Evolutionary conservation across 352 stramenopile genomes (phyloP), one percentile per base, ranked within the genome.

Genomic region (Saprolegnia diclina): DNA sequence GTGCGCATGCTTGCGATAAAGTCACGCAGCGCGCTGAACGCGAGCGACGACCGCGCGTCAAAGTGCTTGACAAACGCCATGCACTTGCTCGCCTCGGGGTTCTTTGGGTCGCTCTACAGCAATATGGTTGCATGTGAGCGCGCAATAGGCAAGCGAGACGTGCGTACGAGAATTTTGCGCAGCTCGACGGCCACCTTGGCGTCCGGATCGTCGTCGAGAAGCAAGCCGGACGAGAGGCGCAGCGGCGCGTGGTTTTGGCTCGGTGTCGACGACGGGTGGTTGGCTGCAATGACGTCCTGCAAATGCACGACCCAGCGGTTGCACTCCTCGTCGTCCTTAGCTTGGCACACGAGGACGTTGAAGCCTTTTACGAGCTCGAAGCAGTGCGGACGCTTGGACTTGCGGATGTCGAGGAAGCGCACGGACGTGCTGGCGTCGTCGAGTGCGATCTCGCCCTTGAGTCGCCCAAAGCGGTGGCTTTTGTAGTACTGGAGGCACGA

Each of bases 401-500:
- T 85, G 46, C 79, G 76, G 1, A 82, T 77, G 65, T 95, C 85
- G 19, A 94, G 64, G 64, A 93, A 94, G 4, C 85, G 84, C 50
- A 94, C 81, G 0, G 74, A 81, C 21, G 92, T 62, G 35, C 81
- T 82, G 0, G 79, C 79, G 45, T 90, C 85, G 40, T 92, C 77
- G 19, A 95, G 67, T 29, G 85, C 75, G 67, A 94, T 87, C 61
- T 95, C 87, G 44, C 84, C 83, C 9, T 87, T 84, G 7, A 92
- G 63, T 48, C 91, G 91, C 35, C 70, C 82, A 56, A 92, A 93
- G 57, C 92, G 90, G 63, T 68, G 89, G 64, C 85, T 85, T 66
- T 91, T 92, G 75, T 92, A 95, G 75, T 94, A 95, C 71, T 94
- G 81, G 24, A 95, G 71, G 7, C 78, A 87, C 1, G 85, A 85